A percentile compares a stretch with the other conserved stretches of the same genome.
Evolutionary conservation across 345 rosid genomes (phyloP).

Genomic region (Aurinia saxatilis): DNA sequence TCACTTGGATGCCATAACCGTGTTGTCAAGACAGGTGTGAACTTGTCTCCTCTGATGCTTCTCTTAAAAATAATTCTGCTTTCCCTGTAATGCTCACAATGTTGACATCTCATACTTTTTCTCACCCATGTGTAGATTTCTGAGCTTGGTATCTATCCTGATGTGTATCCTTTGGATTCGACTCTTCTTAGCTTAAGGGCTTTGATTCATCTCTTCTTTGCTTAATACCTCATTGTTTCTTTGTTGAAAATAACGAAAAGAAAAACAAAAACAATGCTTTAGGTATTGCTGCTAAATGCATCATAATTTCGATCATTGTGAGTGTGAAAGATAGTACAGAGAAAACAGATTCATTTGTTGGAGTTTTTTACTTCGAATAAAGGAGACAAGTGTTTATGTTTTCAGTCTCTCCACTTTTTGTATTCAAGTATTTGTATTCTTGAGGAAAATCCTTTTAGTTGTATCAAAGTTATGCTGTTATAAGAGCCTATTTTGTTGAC

Average conservation of each 20-base stretch:
- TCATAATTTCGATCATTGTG: background rate
- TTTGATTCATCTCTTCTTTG: background rate
- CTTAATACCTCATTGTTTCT: background rate
- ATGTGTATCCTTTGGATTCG: conserved; percentile 95
- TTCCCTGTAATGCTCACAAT: too few species aligned
- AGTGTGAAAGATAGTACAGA: conserved; percentile 16
- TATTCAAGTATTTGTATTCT: background rate
- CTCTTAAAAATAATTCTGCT: too few species aligned
- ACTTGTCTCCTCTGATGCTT: too few species aligned
- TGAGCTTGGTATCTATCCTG: too few species aligned
- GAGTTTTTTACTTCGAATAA: conserved; percentile 15
- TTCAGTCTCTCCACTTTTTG: background rate
- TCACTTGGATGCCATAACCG: conserved; percentile 99
- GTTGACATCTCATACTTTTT: background rate
- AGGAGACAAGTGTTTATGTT: conserved; percentile 17
- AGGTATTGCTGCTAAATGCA: background rate
- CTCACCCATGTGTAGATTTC: conserved; percentile 42
- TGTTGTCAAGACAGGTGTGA: conserved; percentile 86
- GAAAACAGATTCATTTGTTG: conserved; percentile 10
- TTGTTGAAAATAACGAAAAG: conserved; percentile 23
- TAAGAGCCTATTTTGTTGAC: too few species aligned
- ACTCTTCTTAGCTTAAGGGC: conserved; percentile 56
- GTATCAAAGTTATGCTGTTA: background rate
- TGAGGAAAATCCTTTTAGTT: background rate
- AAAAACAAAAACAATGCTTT: background rate